Conservation (phyloP, 768 basidiomycete genomes). For the Kwoniella sp. region DNA sequence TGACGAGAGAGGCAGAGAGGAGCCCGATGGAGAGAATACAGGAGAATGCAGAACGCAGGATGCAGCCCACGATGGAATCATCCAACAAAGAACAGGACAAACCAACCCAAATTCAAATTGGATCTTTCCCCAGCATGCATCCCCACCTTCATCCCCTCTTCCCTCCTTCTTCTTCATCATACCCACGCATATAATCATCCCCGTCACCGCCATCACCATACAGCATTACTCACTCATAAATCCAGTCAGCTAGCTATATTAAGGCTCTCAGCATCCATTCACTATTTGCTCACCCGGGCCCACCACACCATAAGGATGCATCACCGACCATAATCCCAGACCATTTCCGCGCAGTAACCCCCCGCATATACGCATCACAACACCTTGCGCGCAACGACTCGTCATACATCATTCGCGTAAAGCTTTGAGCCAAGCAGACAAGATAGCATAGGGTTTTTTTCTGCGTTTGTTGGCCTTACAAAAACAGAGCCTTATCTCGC, state of each 20-base stretch:
- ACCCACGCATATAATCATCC: slow-evolving; percentile 5
- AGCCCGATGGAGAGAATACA: not conserved
- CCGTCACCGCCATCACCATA: slow-evolving; percentile 7
- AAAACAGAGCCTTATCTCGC: no score
- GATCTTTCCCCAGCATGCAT: slow-evolving; percentile 7
- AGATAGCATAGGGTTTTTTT: no score
- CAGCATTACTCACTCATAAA: not conserved
- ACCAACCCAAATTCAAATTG: not conserved
- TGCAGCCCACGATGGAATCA: no score
- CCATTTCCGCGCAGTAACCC: no score
- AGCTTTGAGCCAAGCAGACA: no score
- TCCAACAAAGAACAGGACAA: no score
- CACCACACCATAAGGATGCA: not conserved
- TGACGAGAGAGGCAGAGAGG: slow-evolving; percentile 2
- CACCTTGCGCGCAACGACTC: no score
- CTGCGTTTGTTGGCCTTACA: no score
- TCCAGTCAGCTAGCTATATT: not conserved
- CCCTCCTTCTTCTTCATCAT: not conserved
- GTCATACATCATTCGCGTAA: no score
- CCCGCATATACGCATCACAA: no score
- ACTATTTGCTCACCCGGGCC: no score
- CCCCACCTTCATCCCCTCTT: slow-evolving; percentile 4
- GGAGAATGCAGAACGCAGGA: not conserved
- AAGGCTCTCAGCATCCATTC: not conserved
- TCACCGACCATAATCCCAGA: not conserved